Conservation (phyloP, 352 stramenopile genomes). For the Thalassiosira pacifica region DNA sequence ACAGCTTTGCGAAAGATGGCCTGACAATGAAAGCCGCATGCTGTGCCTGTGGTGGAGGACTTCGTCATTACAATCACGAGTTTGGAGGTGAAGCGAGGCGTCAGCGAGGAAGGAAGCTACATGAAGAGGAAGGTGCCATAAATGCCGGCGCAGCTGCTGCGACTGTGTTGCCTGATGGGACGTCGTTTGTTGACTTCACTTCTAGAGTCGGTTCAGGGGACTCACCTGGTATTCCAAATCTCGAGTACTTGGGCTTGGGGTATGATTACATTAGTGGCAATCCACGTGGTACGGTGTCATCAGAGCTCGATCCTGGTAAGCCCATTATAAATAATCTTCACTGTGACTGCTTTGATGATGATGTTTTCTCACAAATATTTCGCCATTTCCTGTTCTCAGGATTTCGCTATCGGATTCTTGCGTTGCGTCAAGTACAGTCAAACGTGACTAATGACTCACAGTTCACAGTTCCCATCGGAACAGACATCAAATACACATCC, state of each 20-base stretch:
- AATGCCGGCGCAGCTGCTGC: background rate
- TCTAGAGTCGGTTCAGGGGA: background rate
- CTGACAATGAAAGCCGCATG: constrained; percentile 45
- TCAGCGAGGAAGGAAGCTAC: background rate
- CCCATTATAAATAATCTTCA: background rate
- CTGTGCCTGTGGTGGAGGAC: background rate
- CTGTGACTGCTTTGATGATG: too few relatives aligned
- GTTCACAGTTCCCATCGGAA: background rate
- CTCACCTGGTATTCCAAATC: background rate
- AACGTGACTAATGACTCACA: background rate
- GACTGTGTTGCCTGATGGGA: background rate
- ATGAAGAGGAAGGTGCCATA: background rate
- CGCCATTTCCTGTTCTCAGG: background rate
- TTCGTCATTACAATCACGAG: background rate
- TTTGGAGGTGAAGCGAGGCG: background rate
- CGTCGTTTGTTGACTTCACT: background rate
- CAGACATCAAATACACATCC: background rate
- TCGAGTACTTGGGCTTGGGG: constrained; percentile 9
- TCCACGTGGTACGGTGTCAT: background rate
- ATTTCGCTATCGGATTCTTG: background rate
- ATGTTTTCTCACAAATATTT: too few relatives aligned
- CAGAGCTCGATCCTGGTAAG: background rate
- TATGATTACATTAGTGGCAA: constrained; percentile 27
- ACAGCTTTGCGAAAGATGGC: constrained; percentile 89
- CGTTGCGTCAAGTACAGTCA: background rate